Conservation (phyloP, 768 basidiomycete genomes). For the Ramaria rubella region DNA sequence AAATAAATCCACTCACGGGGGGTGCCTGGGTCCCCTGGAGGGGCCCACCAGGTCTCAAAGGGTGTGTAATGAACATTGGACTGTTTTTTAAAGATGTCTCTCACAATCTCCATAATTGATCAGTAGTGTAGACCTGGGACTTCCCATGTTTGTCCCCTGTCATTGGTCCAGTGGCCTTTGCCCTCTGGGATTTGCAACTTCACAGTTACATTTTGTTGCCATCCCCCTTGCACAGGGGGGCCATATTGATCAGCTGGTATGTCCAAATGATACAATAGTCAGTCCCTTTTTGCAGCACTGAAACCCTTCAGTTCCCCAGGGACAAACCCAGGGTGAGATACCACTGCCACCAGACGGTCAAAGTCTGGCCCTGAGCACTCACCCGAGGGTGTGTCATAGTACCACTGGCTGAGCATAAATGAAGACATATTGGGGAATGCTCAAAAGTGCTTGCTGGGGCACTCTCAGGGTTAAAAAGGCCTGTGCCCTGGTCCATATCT, state of each 20-base stretch:
- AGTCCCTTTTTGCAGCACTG: background rate
- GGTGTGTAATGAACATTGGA: conserved; percentile 25
- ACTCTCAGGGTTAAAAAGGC: background rate
- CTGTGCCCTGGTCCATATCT: too few species aligned
- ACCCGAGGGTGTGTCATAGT: background rate
- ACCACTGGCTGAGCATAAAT: background rate
- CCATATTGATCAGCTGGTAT: too few species aligned
- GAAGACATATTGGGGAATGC: background rate
- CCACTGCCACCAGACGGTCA: background rate
- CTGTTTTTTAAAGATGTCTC: conserved; percentile 17
- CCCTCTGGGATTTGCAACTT: conserved; percentile 24
- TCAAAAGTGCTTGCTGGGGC: too few species aligned
- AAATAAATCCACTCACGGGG: conserved; percentile 15
- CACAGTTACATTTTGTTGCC: conserved; percentile 7
- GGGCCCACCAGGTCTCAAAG: conserved; percentile 21
- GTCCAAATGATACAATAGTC: background rate
- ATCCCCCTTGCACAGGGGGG: background rate
- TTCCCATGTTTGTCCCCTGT: conserved; percentile 8
- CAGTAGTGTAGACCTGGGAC: conserved; percentile 27
- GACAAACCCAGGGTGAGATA: background rate
- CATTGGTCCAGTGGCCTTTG: background rate
- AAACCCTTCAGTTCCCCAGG: background rate
- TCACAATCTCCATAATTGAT: conserved; percentile 21
- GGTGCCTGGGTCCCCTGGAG: background rate
- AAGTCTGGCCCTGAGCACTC: background rate